Base-by-base conservation (phyloP, 768 basidiomycete species). In the Thelephora aurantiotincta region DNA sequence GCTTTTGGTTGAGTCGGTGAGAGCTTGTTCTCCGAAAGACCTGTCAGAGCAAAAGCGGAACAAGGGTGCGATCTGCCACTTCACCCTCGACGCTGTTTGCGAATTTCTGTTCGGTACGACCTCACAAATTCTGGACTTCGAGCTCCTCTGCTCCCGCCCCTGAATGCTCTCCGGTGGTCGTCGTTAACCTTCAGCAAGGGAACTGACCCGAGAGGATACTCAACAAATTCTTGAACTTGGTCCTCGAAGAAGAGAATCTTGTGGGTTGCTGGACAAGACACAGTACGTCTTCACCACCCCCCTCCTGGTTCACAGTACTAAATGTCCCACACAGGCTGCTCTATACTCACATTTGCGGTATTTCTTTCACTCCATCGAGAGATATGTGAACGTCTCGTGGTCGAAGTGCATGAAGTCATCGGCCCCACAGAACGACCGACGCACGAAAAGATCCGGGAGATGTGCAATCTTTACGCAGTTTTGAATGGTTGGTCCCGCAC, bases 31-130 rank as follows among this genome's bases (percentile, higher is more conserved):
- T 33, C 52, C n/a, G 49, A 26, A 13, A 14, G 14, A 16, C 1
- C 16, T 18, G 30, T 44, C 23, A n/a, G 30, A 1, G n/a, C 47
- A n/a, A n/a, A n/a, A n/a, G n/a, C n/a, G n/a, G n/a, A n/a, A n/a
- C n/a, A n/a, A 76, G 72, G 76, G 78, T 47, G 63, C 73, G 47
- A 68, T 70, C 2, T 68, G 69, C 0, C 68, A 75, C 2, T 80
- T 78, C 58, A 79, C 78, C 0, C 61, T 79, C 44, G 78, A 79
- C 57, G 70, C 73, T 0, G 76, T 75, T 1, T 70, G 76, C 0
- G 71, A 75, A 41, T 80, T 78, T 52, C 68, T 79, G 23, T 77
- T 78, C 51, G 71, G 68, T 22, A 59, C 69, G 26, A 62, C 70
- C 43, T 68, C 77, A 12, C 57, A 57, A 37, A 72, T 71, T 3